Base-by-base conservation (phyloP, 192 early-diverging fungal genomes). In the Mortierella alpina region DNA sequence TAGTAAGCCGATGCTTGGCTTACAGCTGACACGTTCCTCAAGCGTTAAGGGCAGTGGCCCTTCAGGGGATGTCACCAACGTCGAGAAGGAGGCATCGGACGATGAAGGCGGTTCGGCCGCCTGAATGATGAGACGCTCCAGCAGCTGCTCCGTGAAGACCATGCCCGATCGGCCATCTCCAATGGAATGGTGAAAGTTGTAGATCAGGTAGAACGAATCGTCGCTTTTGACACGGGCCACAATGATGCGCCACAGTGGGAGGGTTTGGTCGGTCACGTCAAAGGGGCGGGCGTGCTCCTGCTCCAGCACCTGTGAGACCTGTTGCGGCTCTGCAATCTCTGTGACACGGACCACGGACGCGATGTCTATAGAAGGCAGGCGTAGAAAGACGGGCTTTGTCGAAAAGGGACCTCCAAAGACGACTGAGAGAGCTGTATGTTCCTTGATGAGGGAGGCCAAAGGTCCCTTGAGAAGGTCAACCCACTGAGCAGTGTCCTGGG, bases 191-290 rank as follows among this genome's bases (percentile, higher is more conserved):
- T 71, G 69, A 48, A 62, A 71, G 18, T 17, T 53, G 40, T 71
- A 60, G n/a, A 70, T 17, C 46, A 77, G 22, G 57, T 48, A 77
- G 56, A 70, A 77, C 0, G 75, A 65, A 39, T 65, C 44, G 18
- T 70, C 75, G 7, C 58, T n/a, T 48, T 77, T 59, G 48, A 77
- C 75, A 17, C 70, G 57, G 7, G 46, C 75, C 7, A 77, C 68
- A 10, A 66, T 53, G 50, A 69, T 66, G 20, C 63, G 61, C 75
- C 75, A 77, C 56, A 77, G 75, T n/a, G 75, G 75, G 23, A 66
- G 41, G 39, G 64, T 48, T n/a, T 41, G n/a, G 13, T 66, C 44
- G 1, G 45, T 8, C 14, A 18, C 8, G 54, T 70, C 68, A 56
- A 70, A 78, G 2, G 39, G 48, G 0, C 14, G 3, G 0, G 46